Percentiles rank a stretch among this genome's conserved stretches.
Evolutionary conservation across 257 asterid genomes (phyloP).

Genomic region (Capsicum chinense): DNA sequence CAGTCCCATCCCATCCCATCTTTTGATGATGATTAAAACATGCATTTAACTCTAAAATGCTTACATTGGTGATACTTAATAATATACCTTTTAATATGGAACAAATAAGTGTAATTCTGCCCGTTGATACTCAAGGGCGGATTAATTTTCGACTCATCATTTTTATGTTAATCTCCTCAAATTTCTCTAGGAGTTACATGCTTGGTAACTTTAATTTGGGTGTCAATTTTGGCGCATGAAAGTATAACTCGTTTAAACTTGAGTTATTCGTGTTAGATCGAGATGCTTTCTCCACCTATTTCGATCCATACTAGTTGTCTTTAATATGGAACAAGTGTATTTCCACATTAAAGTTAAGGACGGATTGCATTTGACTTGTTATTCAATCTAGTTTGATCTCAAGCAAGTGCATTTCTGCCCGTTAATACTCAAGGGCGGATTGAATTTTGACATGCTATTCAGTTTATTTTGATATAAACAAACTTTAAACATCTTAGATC

Average conservation of each 20-base stretch:
- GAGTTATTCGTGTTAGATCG: too few relatives aligned
- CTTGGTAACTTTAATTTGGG: neutral
- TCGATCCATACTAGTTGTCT: too few relatives aligned
- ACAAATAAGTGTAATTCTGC: too few relatives aligned
- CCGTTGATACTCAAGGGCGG: neutral
- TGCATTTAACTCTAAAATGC: too few relatives aligned
- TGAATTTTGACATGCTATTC: neutral
- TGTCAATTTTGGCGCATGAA: neutral
- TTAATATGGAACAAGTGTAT: neutral
- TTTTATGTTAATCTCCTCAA: neutral
- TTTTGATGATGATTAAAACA: too few relatives aligned
- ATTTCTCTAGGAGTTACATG: neutral
- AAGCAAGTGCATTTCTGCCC: too few relatives aligned
- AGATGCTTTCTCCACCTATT: too few relatives aligned
- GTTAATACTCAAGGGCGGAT: neutral
- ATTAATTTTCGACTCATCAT: neutral
- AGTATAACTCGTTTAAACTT: neutral
- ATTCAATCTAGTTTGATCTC: too few relatives aligned
- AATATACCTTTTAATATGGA: neutral
- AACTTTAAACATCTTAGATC: neutral
- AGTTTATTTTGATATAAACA: neutral
- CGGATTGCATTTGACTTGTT: too few relatives aligned
- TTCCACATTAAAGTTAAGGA: neutral
- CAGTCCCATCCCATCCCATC: too few relatives aligned
- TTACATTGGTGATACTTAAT: neutral